A percentile compares a stretch with the other conserved stretches of the same genome.
phyloP scores from a whole-genome alignment of 2,329 filamentous ascomycete species.

The Bipolaris oryzae region DNA sequence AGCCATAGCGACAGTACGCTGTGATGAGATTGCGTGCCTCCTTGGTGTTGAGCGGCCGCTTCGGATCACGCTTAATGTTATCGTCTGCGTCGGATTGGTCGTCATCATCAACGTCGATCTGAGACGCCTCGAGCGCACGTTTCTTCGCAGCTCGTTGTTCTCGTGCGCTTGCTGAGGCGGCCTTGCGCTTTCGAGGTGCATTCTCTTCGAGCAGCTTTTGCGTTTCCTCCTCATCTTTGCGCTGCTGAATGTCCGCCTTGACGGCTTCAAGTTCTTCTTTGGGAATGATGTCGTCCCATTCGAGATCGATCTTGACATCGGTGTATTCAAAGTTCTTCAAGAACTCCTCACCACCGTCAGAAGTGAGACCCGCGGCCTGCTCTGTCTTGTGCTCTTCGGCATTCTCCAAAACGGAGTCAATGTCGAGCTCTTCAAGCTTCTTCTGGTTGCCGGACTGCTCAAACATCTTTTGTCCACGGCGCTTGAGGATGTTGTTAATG shows the following conservation, averaged over 20 bases:
- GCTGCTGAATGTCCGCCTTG: conserved; percentile 86
- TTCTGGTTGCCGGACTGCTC: conserved; percentile 96
- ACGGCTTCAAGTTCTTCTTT: conserved; percentile 88
- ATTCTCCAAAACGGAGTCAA: conserved; percentile 95
- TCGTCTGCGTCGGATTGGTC: conserved; percentile 49
- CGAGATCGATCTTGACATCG: conserved; percentile 93
- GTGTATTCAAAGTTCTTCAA: conserved; percentile 89
- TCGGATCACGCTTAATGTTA: conserved; percentile 72
- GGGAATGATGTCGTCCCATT: conserved; percentile 98
- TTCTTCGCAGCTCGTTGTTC: conserved; percentile 74
- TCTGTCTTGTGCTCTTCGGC: conserved; percentile 97
- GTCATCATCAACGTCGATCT: conserved; percentile 65
- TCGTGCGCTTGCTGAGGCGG: conserved; percentile 64
- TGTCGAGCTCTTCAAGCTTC: conserved; percentile 95
- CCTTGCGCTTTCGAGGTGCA: conserved; percentile 75
- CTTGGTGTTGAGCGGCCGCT: conserved; percentile 87
- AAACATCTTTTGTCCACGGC: conserved; percentile 98
- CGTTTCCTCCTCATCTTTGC: conserved; percentile 81
- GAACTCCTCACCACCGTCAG: conserved; percentile 95
- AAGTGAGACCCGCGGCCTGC: conserved; percentile 90
- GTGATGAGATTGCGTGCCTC: conserved; percentile 91
- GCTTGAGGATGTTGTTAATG: conserved; percentile 95
- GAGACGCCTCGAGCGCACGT: conserved; percentile 70
- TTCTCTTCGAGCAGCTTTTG: conserved; percentile 83
- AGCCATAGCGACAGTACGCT: conserved; percentile 88